Conservation (phyloP, 305 asterid genomes). For the Galium porrigens region DNA sequence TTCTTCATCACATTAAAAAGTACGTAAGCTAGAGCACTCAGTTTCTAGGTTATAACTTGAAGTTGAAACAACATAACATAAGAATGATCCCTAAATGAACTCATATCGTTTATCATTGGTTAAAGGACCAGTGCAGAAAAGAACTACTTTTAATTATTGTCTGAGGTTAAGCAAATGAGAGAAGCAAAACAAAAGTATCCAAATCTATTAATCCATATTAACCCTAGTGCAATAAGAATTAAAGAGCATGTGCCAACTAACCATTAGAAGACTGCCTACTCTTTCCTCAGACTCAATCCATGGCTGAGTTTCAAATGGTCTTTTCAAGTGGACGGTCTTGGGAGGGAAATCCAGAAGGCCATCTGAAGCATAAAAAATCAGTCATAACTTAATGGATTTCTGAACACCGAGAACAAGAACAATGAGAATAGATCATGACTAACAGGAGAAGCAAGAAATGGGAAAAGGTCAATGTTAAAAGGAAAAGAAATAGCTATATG, state of each 20-base stretch:
- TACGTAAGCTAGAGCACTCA: not conserved
- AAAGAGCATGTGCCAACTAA: constrained; percentile 26
- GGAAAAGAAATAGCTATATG: not conserved
- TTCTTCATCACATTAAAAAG: not conserved
- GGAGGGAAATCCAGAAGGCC: constrained; percentile 62
- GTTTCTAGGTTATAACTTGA: constrained; percentile 5
- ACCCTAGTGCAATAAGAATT: constrained; percentile 5
- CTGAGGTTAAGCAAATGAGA: constrained; percentile 6
- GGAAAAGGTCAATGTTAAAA: not conserved
- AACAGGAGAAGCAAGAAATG: not conserved
- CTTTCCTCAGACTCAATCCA: constrained; percentile 68
- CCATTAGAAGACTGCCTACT: constrained; percentile 76
- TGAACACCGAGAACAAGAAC: not conserved
- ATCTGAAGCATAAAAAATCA: constrained; percentile 33
- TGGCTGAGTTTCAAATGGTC: constrained; percentile 54
- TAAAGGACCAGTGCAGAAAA: constrained; percentile 6
- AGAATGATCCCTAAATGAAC: not conserved
- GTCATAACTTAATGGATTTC: not conserved
- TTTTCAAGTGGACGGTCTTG: constrained; percentile 44
- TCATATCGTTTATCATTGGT: not conserved
- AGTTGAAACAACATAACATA: not conserved
- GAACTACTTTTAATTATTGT: not conserved
- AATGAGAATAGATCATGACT: not conserved
- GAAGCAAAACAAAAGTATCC: not conserved
- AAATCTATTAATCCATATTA: constrained; percentile 1